Conservation (phyloP, 208 protist species). For the Trypanosoma brucei region DNA sequence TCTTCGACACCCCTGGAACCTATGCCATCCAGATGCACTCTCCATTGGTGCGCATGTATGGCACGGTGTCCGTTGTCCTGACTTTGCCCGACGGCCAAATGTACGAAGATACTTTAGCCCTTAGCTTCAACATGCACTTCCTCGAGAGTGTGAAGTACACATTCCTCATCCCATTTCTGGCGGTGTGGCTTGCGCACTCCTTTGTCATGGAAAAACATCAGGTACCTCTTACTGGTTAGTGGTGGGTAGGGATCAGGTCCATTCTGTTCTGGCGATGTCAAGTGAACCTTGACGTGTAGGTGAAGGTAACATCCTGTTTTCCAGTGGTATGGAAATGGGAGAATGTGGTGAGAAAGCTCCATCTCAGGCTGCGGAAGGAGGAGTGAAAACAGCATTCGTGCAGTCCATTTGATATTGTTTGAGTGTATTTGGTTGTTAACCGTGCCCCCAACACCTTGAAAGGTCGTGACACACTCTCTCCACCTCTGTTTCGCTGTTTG, state of each 20-base stretch:
- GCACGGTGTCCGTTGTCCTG: slow-evolving; percentile 58
- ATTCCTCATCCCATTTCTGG: slow-evolving; percentile 71
- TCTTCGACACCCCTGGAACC: slow-evolving; percentile 35
- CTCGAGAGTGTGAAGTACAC: slow-evolving; percentile 75
- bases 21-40: slow-evolving; percentile 50
- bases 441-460: too few relatives aligned
- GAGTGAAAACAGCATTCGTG: too few relatives aligned
- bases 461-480: too few relatives aligned
- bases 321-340: too few relatives aligned
- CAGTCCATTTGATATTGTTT: too few relatives aligned
- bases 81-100: slow-evolving; percentile 57
- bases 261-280: neutral
- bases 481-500: too few relatives aligned
- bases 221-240: slow-evolving; percentile 11
- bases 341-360: too few relatives aligned
- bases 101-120: slow-evolving; percentile 63
- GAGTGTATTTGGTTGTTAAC: too few relatives aligned
- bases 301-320: too few relatives aligned
- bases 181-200: slow-evolving; percentile 46
- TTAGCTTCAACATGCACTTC: slow-evolving; percentile 87
- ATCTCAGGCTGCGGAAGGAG: too few relatives aligned
- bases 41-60: slow-evolving; percentile 62
- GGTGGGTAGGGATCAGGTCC: neutral
- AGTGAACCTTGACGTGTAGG: too few relatives aligned
- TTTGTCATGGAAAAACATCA: slow-evolving; percentile 63